Evolutionary conservation across 208 protist genomes (phyloP).

Genomic region (Crithidia thermophila): DNA sequence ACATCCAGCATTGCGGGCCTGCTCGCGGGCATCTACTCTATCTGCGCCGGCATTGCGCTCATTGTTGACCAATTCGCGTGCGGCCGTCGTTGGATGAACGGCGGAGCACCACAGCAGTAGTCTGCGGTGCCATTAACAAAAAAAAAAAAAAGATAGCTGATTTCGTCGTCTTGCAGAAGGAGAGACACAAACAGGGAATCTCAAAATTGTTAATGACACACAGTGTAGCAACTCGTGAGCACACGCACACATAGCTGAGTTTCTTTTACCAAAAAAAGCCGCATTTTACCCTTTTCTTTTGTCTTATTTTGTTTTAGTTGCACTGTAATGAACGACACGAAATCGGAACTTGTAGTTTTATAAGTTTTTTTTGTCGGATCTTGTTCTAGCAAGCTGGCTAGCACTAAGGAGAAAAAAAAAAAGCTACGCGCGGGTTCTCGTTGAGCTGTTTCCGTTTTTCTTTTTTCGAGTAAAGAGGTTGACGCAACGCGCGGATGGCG

Average conservation of each 20-base stretch:
- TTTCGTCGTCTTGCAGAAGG: too few species aligned
- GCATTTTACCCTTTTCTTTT: not conserved
- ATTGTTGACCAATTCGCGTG: conserved; percentile 44
- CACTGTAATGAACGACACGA: not conserved
- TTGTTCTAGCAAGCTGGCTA: not conserved
- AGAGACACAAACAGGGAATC: too few species aligned
- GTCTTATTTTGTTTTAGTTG: conserved; percentile 10
- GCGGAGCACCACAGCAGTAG: not conserved
- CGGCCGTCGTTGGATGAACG: conserved; percentile 9
- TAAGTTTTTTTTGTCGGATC: not conserved
- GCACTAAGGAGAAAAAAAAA: not conserved
- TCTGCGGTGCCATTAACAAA: not conserved
- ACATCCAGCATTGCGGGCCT: conserved; percentile 24
- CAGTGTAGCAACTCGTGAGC: too few species aligned
- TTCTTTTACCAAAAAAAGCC: too few species aligned
- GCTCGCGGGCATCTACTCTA: conserved; percentile 36
- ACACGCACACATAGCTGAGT: too few species aligned
- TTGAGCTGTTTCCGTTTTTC: too few species aligned
- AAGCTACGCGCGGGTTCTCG: too few species aligned
- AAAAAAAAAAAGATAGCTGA: not conserved
- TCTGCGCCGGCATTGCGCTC: conserved; percentile 23
- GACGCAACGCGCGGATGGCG: too few species aligned
- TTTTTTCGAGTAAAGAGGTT: too few species aligned
- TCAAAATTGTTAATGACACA: too few species aligned
- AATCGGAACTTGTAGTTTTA: not conserved